phyloP scores from a whole-genome alignment of 495 filamentous ascomycete genomes.

The Friedmanniomyces endolithicus region DNA sequence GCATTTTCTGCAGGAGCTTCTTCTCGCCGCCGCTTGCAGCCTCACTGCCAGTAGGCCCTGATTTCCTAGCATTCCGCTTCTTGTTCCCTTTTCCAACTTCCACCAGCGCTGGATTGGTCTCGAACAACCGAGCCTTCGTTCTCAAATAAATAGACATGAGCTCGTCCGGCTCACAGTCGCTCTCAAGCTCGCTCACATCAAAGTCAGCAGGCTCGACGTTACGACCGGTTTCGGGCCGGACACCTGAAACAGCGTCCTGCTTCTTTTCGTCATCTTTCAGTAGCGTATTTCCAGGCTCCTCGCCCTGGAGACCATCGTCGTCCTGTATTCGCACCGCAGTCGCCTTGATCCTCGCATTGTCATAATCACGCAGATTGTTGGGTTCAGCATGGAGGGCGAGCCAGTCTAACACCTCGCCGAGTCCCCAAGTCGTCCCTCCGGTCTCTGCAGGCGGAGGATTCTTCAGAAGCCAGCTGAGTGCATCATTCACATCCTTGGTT shows the following conservation, averaged over 20 bases:
- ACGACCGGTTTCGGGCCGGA: too few species aligned
- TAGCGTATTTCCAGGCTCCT: neutral
- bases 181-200: slow-evolving; percentile 38
- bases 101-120: slow-evolving; percentile 48
- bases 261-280: too few species aligned
- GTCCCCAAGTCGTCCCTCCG: slow-evolving; percentile 49
- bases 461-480: slow-evolving; percentile 49
- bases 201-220: neutral
- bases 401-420: slow-evolving; percentile 82
- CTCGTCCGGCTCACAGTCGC: slow-evolving; percentile 54
- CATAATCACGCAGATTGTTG: slow-evolving; percentile 62
- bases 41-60: neutral
- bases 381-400: slow-evolving; percentile 56
- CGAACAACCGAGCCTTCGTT: slow-evolving; percentile 56
- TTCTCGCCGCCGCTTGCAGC: slow-evolving; percentile 11
- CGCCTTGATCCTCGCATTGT: slow-evolving; percentile 29
- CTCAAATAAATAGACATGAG: slow-evolving; percentile 64
- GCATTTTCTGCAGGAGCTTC: slow-evolving; percentile 57
- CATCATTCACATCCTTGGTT: slow-evolving; percentile 46
- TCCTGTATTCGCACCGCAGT: neutral
- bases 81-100: slow-evolving; percentile 13
- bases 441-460: slow-evolving; percentile 38
- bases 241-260: too few species aligned
- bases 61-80: slow-evolving; percentile 31
- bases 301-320: neutral